Conservation (phyloP, 2,329 filamentous ascomycete species). For the Botrytis aclada region DNA sequence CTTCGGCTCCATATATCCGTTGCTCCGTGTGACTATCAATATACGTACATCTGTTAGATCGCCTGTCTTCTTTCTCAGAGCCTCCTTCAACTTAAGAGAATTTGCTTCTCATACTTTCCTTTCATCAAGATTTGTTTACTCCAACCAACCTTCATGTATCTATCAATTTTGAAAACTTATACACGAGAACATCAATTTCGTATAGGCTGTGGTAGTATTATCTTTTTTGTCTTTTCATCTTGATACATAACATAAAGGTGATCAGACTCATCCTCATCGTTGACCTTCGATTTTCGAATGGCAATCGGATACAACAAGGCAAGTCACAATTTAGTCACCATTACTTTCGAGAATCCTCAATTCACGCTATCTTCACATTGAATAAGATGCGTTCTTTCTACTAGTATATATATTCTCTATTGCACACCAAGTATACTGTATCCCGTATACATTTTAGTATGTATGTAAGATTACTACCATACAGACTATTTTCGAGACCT, state of each 20-base stretch:
- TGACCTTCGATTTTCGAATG: background rate
- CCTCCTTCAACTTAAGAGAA: background rate
- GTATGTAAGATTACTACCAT: too few relatives aligned
- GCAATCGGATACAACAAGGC: background rate
- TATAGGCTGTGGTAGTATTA: background rate
- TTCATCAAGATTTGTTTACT: too few relatives aligned
- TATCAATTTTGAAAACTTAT: too few relatives aligned
- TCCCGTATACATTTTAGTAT: too few relatives aligned
- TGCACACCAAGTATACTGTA: too few relatives aligned
- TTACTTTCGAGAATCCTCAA: background rate
- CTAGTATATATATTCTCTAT: too few relatives aligned
- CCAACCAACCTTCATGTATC: too few relatives aligned
- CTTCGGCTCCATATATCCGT: background rate
- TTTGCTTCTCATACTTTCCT: background rate
- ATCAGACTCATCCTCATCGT: fast-evolving
- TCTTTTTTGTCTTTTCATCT: background rate
- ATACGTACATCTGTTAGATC: background rate
- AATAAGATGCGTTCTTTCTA: background rate
- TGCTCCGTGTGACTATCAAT: background rate
- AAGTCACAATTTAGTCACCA: background rate
- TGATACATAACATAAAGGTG: background rate
- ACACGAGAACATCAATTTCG: background rate
- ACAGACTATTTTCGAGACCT: too few relatives aligned
- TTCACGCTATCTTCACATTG: background rate
- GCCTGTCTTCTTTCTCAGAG: background rate